Percentiles rank a stretch among this genome's conserved stretches.
Conservation (phyloP, 345 rosid genomes). For the Aquilaria yunnanensis region DNA sequence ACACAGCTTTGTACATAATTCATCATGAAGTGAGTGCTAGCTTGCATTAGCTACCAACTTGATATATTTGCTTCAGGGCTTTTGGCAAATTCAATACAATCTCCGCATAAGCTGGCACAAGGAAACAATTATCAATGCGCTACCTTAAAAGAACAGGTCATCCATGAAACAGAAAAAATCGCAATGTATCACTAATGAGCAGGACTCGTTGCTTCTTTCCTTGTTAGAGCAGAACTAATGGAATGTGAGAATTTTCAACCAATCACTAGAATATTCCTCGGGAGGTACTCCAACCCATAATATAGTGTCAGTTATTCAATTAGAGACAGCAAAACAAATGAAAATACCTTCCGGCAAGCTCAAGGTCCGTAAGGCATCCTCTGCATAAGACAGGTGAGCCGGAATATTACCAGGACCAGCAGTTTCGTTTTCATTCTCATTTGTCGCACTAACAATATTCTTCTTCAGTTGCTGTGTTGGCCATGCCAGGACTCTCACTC, state of each 20-base stretch:
- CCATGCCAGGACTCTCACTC: slow-evolving; percentile 79
- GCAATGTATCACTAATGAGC: neutral
- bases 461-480: slow-evolving; percentile 54
- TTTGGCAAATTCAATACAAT: slow-evolving; percentile 62
- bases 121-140: neutral
- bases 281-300: neutral
- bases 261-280: too few species aligned
- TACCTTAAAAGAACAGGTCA: neutral
- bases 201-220: neutral
- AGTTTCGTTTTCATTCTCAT: slow-evolving; percentile 26
- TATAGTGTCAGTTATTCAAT: neutral
- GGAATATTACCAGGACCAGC: slow-evolving; percentile 36
- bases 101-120: slow-evolving; percentile 78
- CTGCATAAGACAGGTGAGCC: slow-evolving; percentile 70
- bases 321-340: neutral
- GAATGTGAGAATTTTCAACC: neutral
- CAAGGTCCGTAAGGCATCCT: slow-evolving; percentile 73
- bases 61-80: slow-evolving; percentile 56
- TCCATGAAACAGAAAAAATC: neutral
- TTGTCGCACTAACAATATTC: slow-evolving; percentile 26
- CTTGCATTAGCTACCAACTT: slow-evolving; percentile 22
- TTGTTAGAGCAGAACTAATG: neutral
- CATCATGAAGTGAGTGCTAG: slow-evolving; percentile 10
- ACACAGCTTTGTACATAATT: neutral
- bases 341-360: slow-evolving; percentile 85